Evolutionary conservation across 768 basidiomycete genomes (phyloP), one percentile per base, ranked within the genome.

Genomic region (Strobilomyces confusus): DNA sequence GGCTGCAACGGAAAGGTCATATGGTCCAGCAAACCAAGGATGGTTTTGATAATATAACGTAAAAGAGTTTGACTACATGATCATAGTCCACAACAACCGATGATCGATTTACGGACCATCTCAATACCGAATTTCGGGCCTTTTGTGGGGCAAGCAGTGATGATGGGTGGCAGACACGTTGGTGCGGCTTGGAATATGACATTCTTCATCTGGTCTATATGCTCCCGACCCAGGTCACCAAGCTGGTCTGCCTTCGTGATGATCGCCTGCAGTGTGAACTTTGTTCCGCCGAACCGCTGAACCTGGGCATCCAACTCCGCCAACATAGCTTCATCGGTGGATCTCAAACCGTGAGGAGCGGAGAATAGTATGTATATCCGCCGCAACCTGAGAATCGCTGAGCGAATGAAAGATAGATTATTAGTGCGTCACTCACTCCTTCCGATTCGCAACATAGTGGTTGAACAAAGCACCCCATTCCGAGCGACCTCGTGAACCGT

Each of bases 401-500:
- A 42, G 42, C 58, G 8, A 19, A 29, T 20, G 25, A 38, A 47
- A 17, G 40, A 32, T 33, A 44, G 14, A 46, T 51, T 44, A 17
- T 30, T 9, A 4, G 22, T 19, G 40, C 34, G 36, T 14, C 25
- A 73, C 84, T 54, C 59, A 90, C 88, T 83, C 74, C 61, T 79
- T 68, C 17, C 89, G 81, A 36, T 71, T 79, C 49, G 75, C 63
- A 14, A 89, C 56, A 61, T 90, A 92, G 38, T 78, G 69, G 49
- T 86, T 75, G 65, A 91, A 89, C 4, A 88, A 58, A 25, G 72
- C 65, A 1, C 90, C 89, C 89, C 89, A 92, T 68, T 89, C 86
- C 32, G 77, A 75, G 40, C 86, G 77, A 13, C 90, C 89, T 49
- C 87, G 76, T 9, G 76, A 70, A 44, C 90, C 90, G 64, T 92